Evolutionary conservation across 352 stramenopile species (phyloP), one percentile per base, ranked within the genome.

Genomic region (Elongisporangium senticosum): DNA sequence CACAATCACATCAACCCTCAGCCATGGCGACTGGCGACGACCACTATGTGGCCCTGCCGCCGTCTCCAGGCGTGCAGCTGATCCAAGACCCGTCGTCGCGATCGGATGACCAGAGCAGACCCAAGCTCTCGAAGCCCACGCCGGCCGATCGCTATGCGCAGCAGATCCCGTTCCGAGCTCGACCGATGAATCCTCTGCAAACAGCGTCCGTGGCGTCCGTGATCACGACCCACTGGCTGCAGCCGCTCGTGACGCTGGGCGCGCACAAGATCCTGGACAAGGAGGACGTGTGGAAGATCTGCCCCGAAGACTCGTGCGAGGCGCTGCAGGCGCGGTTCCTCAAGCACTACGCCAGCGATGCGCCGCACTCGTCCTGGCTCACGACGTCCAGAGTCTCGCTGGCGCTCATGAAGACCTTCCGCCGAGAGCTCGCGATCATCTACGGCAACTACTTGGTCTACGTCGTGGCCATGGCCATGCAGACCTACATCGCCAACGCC

Each of bases 211-310:
- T 39, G 69, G 59, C 20, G 52, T 76, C 33, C 68, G 65, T 69
- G 26, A n/a, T 74, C 26, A 62, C 48, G 7, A 69, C 65, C 52
- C 24, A 26, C 5, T 78, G 70, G 70, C 21, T 78, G 13, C 67
- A 78, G 15, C 61, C 70, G 17, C 55, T 78, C n/a, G 61, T 78
- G 48, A 67, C 67, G 23, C 70, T 75, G 51, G 70, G 70, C 24
- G 64, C 64, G 22, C 58, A 68, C 19, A 63, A 67, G 4, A 15
- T 48, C 0, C 61, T 80, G 8, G 59, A 77, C 28, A 47, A 51
- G 1, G 53, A 71, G 15, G 69, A 80, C 26, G 57, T 74, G 5
- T 77, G 72, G 72, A n/a, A 43, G 15, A 47, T 68, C 19, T 59
- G 61, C 22, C 40, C 61, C 0, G 54, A 71, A 55, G 70, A 78